Percentiles rank a stretch among this genome's conserved stretches.
Evolutionary conservation across 495 filamentous ascomycete genomes (phyloP).

Genomic region (Bryoglossum gracile): DNA sequence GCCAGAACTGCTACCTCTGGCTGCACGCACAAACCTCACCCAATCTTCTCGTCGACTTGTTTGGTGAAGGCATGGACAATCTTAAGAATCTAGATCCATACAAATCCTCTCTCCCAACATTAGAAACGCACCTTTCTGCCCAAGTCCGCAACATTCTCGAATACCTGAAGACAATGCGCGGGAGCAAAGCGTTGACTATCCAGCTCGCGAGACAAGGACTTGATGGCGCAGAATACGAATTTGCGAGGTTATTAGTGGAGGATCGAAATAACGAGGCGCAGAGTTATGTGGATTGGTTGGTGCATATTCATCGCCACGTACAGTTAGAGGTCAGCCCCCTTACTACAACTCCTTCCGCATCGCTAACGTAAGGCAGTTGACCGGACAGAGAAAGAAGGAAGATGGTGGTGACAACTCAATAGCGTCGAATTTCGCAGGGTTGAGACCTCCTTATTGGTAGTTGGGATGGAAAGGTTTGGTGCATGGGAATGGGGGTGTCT

Average conservation of each 20-base stretch:
- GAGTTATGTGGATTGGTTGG: constrained; percentile 97
- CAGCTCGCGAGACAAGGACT: constrained; percentile 90
- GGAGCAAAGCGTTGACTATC: constrained; percentile 79
- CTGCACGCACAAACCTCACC: constrained; percentile 68
- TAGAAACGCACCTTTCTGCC: constrained; percentile 90
- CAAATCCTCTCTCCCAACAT: constrained; percentile 62
- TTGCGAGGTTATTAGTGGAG: constrained; percentile 82
- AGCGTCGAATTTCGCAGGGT: constrained; percentile 55
- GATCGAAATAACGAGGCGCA: constrained; percentile 96
- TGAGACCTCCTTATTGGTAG: constrained; percentile 67
- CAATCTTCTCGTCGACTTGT: constrained; percentile 85
- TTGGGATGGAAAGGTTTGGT: background rate
- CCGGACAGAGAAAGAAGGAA: constrained; percentile 71
- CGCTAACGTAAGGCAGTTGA: constrained; percentile 38
- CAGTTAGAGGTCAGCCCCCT: constrained; percentile 67
- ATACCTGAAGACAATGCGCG: constrained; percentile 72
- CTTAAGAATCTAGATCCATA: constrained; percentile 73
- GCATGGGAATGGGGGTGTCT: background rate
- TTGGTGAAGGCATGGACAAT: constrained; percentile 67
- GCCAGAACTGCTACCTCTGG: constrained; percentile 86
- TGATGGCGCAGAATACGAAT: constrained; percentile 95
- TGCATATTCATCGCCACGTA: constrained; percentile 87
- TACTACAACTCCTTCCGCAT: constrained; percentile 15
- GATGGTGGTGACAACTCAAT: constrained; percentile 49
- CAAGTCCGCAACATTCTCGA: constrained; percentile 92